Evolutionary conservation across 345 rosid genomes (phyloP), one percentile per base, ranked within the genome.

Genomic region (Rhodomyrtus tomentosa): DNA sequence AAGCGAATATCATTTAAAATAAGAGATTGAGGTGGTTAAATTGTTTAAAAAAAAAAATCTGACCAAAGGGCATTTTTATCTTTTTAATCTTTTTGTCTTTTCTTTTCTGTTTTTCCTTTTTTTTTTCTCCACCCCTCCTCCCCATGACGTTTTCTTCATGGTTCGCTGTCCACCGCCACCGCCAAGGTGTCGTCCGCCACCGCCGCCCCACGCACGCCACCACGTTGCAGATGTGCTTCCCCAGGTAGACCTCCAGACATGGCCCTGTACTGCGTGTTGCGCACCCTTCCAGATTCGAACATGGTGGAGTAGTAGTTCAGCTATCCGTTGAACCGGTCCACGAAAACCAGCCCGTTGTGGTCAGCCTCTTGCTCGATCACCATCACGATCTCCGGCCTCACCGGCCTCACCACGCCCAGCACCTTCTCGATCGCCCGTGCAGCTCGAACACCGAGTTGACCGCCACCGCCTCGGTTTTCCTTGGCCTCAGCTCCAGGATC

Each of bases 361-460:
- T 92, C 92, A 14, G 96, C 92, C 90, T 96, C 98, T 58, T 96
- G 98, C 90, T 96, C 98, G 2, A 93, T 95, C 5, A 96, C 86
- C 2, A 98, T 96, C 68, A 96, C 88, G 59, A 96, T 93, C 36
- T 86, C 93, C 83, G 98, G 98, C 38, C 92, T 90, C 90, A 91
- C 91, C 82, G 89, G 90, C 84, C 89, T 91, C 50, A 96, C 94
- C 16, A 92, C 92, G 2, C 91, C 85, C 4, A 95, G 82, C 1
- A 95, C 95, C 74, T 92, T 94, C 72, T 91, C 95, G 1, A 95
- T 86, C 5, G 91, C 95, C 0, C 95, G 25, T 95, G 98, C 59
- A 95, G 85, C 91, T 94, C 98, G 74, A 95, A 94, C 9, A 95
- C 91, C 6, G 98, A 95, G 93, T 95, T 95, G 5, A 95, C 93